These are phyloP conservation scores for Gonium pectorale DNA, from an alignment of 139 green algal species.

Conservation along the genomic window DNA sequence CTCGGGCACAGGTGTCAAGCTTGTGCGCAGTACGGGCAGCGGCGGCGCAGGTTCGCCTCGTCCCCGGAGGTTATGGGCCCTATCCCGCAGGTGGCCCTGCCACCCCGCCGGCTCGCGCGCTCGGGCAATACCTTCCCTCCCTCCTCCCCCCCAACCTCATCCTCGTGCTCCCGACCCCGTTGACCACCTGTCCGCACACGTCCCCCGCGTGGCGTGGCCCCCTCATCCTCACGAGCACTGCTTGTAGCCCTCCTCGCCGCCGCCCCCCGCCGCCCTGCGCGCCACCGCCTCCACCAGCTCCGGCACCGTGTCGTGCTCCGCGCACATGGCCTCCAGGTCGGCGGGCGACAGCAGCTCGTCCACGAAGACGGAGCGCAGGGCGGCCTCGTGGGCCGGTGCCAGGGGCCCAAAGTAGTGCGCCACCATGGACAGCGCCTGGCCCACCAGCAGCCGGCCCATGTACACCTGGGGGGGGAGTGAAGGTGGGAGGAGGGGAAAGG, in stretches of 20 bases:
- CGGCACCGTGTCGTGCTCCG: slow-evolving; percentile 54
- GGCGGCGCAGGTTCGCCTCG: too few relatives aligned
- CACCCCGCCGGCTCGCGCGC: too few relatives aligned
- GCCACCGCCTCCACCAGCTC: slow-evolving; percentile 48
- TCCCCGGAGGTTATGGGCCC: too few relatives aligned
- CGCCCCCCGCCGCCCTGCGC: neutral
- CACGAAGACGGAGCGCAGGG: slow-evolving; percentile 25
- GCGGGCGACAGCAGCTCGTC: slow-evolving; percentile 62
- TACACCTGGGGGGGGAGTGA: too few relatives aligned
- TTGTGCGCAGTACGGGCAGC: too few relatives aligned
- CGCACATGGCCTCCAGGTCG: slow-evolving; percentile 71
- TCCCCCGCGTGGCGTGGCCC: too few relatives aligned
- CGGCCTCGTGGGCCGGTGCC: neutral
- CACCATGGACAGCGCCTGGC: slow-evolving; percentile 61
- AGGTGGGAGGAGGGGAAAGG: neutral
- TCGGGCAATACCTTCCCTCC: too few relatives aligned
- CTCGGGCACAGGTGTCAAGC: too few relatives aligned
- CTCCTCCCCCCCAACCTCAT: too few relatives aligned
- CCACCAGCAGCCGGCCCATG: slow-evolving; percentile 55
- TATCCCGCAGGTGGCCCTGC: too few relatives aligned
- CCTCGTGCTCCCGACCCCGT: too few relatives aligned
- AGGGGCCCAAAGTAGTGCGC: slow-evolving; percentile 61
- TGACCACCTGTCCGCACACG: too few relatives aligned
- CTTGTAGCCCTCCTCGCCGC: neutral
- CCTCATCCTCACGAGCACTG: neutral